phyloP scores from a whole-genome alignment of 805 yeast species.

The Candida pseudoglaebosa region DNA sequence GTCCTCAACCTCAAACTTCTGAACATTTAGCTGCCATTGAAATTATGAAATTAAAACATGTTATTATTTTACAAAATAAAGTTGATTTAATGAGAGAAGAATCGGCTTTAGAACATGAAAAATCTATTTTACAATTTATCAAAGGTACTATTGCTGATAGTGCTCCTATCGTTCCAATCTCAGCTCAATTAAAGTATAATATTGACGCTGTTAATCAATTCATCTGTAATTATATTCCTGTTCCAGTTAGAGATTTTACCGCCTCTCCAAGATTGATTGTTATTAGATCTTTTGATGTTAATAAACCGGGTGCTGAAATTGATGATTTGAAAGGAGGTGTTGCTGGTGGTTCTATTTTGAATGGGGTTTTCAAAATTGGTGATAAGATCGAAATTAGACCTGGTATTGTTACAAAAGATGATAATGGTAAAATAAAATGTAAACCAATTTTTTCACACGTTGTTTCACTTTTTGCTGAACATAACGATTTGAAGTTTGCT shows the following conservation, averaged over 20 bases:
- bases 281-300: slow-evolving; percentile 97
- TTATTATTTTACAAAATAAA: slow-evolving; percentile 92
- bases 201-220: slow-evolving; percentile 98
- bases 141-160: slow-evolving; percentile 99
- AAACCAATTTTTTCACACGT: slow-evolving; percentile 93
- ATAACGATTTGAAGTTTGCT: slow-evolving; percentile 95
- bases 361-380: slow-evolving; percentile 94
- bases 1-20: slow-evolving; percentile 99
- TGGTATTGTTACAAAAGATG: slow-evolving; percentile 96
- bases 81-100: slow-evolving; percentile 98
- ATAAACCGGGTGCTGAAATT: slow-evolving; percentile 97
- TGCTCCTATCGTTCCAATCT: slow-evolving; percentile 97
- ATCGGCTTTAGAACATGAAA: slow-evolving; percentile 91
- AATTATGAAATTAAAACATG: slow-evolving; percentile 97
- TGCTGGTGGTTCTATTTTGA: slow-evolving; percentile 98
- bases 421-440: slow-evolving; percentile 83
- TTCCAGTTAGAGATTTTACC: slow-evolving; percentile 91
- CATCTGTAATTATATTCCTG: slow-evolving; percentile 92
- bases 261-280: slow-evolving; percentile 95
- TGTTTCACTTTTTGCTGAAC: slow-evolving; percentile 93
- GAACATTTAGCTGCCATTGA: slow-evolving; percentile 99
- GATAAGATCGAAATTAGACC: slow-evolving; percentile 99
- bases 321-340: slow-evolving; percentile 99
- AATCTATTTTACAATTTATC: slow-evolving; percentile 85
- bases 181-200: slow-evolving; percentile 97